A percentile compares a stretch with the other conserved stretches of the same genome.
phyloP scores from a whole-genome alignment of 2,329 filamentous ascomycete species.

The Fusarium luffae region DNA sequence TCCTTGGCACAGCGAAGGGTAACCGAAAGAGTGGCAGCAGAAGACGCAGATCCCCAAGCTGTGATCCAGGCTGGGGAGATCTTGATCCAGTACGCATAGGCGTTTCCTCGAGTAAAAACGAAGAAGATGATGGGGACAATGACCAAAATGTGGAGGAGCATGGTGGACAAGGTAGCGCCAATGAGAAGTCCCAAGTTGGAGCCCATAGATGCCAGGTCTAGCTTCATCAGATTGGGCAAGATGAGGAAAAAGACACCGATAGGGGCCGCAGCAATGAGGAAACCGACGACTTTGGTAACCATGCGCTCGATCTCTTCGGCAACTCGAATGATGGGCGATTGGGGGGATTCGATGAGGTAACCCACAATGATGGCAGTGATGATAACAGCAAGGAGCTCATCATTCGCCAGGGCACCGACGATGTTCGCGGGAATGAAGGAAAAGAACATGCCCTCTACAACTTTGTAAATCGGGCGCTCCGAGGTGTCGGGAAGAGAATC shows the following conservation, averaged over 20 bases:
- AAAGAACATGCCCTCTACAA: constrained; percentile 61
- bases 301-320: constrained; percentile 61
- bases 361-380: constrained; percentile 59
- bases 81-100: constrained; percentile 60
- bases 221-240: constrained; percentile 61
- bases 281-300: constrained; percentile 58
- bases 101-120: constrained; percentile 56
- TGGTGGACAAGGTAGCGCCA: constrained; percentile 57
- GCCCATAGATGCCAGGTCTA: constrained; percentile 60
- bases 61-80: constrained; percentile 64
- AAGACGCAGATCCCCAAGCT: constrained; percentile 65
- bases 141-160: constrained; percentile 60
- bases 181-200: constrained; percentile 62
- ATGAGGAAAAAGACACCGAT: constrained; percentile 66
- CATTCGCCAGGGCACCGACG: constrained; percentile 58
- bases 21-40: constrained; percentile 63
- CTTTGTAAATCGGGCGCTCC: constrained; percentile 54
- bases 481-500: constrained; percentile 39
- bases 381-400: constrained; percentile 60
- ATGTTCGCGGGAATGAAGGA: constrained; percentile 63
- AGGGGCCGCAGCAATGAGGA: constrained; percentile 61
- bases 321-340: constrained; percentile 55
- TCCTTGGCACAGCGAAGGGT: constrained; percentile 57
- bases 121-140: constrained; percentile 58
- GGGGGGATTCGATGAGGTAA: constrained; percentile 54